Base-by-base conservation (phyloP, 2,329 filamentous ascomycete species). In the Chaetothyriales sp. region DNA sequence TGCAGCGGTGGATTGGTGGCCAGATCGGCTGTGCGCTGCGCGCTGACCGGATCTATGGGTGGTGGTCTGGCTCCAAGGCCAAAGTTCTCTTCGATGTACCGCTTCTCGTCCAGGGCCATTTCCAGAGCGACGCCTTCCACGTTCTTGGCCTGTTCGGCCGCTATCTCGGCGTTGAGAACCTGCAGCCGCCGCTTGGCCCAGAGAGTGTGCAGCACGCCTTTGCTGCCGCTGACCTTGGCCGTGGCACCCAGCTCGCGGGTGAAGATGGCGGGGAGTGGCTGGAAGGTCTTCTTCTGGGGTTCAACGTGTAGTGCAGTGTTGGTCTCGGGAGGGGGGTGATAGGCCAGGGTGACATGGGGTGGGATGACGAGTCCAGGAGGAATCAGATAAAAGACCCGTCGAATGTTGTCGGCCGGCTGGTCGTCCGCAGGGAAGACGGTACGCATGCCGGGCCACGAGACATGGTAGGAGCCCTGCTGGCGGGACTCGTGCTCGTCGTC, bases 251-350 rank as follows among this genome's bases (percentile, higher is more conserved):
- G 72, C 54, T 84, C 83, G 0, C 83, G 80, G 0, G 86, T 83
- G 63, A 90, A 95, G 58, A 95, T 90, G 29, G 89, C 89, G 0
- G 89, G 89, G 48, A 94, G 73, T 1, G 88, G 86, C 63, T 89
- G 89, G 10, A 89, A 82, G 44, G 77, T 74, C 63, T 82, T 75
- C 1, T 72, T 69, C 28, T 54, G 29, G 9, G 57, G 51, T 45
- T 50, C 40, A 10, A 54, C 28, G 33, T 15, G 33, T 5, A 15
- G 10, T 55, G 66, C 46, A 52, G 62, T 57, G 40, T 53, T 65
- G 63, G 18, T 67, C 62, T 58, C 73, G 70, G 58, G 75, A 63
- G 65, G 65, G 5, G 73, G 70, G 43, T 70, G 65, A 50, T 76
- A 76, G 9, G 69, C 73, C 29, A 94, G 77, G 46, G 76, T 85